These are phyloP conservation scores for Pachysandra terminalis DNA, from an alignment of 164 flowering plant genomes.

Conservation along the genomic window DNA sequence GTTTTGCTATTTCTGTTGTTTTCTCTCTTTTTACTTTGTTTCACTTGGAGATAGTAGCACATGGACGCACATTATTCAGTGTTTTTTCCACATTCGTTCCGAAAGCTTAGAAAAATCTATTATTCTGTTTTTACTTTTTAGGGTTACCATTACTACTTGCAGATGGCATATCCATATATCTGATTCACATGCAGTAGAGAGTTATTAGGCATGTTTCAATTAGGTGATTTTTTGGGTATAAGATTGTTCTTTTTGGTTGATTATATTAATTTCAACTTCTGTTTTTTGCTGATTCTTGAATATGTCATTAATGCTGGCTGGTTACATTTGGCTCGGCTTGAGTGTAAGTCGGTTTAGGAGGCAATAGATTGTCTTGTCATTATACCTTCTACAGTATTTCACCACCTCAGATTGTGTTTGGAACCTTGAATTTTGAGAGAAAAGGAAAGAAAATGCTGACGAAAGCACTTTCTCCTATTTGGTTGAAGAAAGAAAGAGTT, in stretches of 20 bases:
- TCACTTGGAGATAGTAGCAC: no score
- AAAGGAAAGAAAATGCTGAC: no score
- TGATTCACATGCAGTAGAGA: no score
- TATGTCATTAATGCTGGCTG: not conserved
- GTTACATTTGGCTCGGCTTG: not conserved
- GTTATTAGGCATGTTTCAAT: not conserved
- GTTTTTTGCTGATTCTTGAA: not conserved
- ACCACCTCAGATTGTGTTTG: no score
- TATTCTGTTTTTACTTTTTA: no score
- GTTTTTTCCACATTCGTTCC: no score
- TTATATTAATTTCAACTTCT: not conserved
- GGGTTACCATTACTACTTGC: not conserved
- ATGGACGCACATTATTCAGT: no score
- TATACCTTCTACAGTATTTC: no score
- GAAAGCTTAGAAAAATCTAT: no score
- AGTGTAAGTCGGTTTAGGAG: not conserved
- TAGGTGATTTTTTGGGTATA: not conserved
- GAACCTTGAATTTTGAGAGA: no score
- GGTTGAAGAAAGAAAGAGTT: no score
- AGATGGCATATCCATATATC: not conserved
- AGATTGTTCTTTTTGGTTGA: not conserved
- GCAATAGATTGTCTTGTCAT: not conserved
- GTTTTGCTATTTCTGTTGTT: not conserved
- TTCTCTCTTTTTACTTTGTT: not conserved
- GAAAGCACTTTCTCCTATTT: no score